Evolutionary conservation across 176 grass and related monocot genomes (phyloP), one percentile per base, ranked within the genome.

Genomic region (Musa acuminata): DNA sequence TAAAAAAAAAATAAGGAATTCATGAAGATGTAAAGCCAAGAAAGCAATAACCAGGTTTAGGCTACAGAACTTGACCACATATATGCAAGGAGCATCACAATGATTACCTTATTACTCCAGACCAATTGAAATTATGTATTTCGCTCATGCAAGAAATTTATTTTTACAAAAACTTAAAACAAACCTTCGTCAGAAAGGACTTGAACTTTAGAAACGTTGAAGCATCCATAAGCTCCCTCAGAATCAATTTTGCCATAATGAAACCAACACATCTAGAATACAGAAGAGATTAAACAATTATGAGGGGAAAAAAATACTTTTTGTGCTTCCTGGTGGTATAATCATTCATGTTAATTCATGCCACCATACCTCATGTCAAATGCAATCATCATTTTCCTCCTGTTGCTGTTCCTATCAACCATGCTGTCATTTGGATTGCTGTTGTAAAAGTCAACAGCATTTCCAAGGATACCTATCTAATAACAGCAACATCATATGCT

Each of bases 391-490:
- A 87, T 68, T 84, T 89, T 98, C 49, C 81, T 75, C 69, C 94
- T 88, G 57, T 98, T 81, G 68, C 20, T 80, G 52, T 88, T 92
- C 72, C 62, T 75, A 62, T 78, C 75, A 79, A 54, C 16, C 64
- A 49, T 81, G 71, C 52, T 93, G 21, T 66, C 87, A 69, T 68
- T 85, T 82, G 73, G 19, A 71, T 79, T 85, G 71, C 65, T 81
- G 17, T 88, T 87, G 77, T 86, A 80, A 78, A 98, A 93, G 82
- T 98, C 90, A 78, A 84, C 85, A 73, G 84, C 90, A 75, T 98
- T 98, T 80, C 90, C 90, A 82, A 98, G 90, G 90, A 93, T 91
- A 24, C 94, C 88, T 70, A 98, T 90, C 94, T 98, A 82, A 49
- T 76, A 78, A 52, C 58, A 66, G 72, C 80, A 77, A 64, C 75